Base-by-base conservation (phyloP, 306 rosid species). In the Fragaria ananassa region DNA sequence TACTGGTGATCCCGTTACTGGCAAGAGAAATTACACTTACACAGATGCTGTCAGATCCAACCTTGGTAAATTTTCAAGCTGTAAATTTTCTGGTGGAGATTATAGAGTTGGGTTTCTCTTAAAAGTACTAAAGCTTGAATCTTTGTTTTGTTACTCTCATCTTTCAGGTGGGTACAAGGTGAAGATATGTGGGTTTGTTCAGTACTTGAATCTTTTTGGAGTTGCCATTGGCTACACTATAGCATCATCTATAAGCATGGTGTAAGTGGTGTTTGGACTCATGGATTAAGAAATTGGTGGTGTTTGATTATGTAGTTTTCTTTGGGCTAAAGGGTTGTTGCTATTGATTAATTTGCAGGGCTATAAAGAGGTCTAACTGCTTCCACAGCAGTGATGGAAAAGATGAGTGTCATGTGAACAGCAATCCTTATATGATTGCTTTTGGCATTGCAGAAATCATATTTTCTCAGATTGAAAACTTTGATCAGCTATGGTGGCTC, bases 401-500 rank as follows among this genome's bases (percentile, higher is more conserved):
- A 76, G 57, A 81, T 78, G 87, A 93, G 29, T 93, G 98, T 83
- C 83, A 81, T 10, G 81, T 88, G 41, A 93, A 74, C 62, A 86
- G 93, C 91, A 93, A 93, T 49, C 79, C 87, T 1, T 93, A 88
- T 74, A 93, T 87, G 96, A 88, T 91, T 61, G 86, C 91, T n/a
- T 93, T 93, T 79, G 98, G 98, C 1, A 5, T 89, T 0, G 54
- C 74, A 11, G 76, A 93, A 79, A 86, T 93, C 41, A 14, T 93
- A 4, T 83, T 89, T 69, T 93, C 96, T 17, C 98, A 93, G 78
- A 93, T 93, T 49, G 93, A 95, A 18, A 85, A 84, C 65, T 89
- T 93, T 47, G 91, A 91, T 81, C 92, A 91, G 66, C 53, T 93
- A 45, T 93, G 96, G 97, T 93, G 98, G 97, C 97, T 93, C 67